These are phyloP conservation scores for Durusdinium trenchii DNA, from an alignment of 73 alveolate genomes.

Conservation along the genomic window DNA sequence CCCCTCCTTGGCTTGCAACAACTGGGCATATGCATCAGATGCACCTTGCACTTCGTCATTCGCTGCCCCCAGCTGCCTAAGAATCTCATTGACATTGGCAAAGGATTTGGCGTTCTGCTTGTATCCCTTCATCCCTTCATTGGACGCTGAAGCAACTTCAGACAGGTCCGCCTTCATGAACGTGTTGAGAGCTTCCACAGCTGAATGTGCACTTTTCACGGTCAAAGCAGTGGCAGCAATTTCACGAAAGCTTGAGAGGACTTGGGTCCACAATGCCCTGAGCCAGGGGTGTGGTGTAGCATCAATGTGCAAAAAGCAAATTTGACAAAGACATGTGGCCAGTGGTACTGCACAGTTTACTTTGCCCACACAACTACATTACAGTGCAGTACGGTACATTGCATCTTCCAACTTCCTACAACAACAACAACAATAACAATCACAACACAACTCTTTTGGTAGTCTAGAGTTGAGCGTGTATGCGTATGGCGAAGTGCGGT, in stretches of 20 bases:
- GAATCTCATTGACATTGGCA: background rate
- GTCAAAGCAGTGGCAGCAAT: background rate
- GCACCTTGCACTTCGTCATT: background rate
- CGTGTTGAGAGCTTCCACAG: background rate
- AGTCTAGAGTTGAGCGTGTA: too few species aligned
- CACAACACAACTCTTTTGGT: too few species aligned
- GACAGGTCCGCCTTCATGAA: background rate
- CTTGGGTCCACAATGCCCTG: background rate
- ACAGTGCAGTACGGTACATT: too few species aligned
- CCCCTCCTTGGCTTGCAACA: background rate
- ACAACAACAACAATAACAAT: too few species aligned
- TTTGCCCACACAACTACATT: too few species aligned
- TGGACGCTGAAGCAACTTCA: background rate
- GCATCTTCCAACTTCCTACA: too few species aligned
- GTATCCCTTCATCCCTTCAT: background rate
- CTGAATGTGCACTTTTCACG: background rate
- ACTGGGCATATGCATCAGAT: background rate
- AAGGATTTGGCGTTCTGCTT: background rate
- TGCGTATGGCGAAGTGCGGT: too few species aligned
- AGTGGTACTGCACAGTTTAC: too few species aligned
- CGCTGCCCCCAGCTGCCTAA: background rate
- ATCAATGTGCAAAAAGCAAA: too few species aligned
- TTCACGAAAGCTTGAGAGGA: background rate
- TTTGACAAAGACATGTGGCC: too few species aligned
- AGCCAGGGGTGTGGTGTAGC: too few species aligned